Conservation (phyloP, 2,329 filamentous ascomycete genomes). For the Berkeleyomyces rouxiae region DNA sequence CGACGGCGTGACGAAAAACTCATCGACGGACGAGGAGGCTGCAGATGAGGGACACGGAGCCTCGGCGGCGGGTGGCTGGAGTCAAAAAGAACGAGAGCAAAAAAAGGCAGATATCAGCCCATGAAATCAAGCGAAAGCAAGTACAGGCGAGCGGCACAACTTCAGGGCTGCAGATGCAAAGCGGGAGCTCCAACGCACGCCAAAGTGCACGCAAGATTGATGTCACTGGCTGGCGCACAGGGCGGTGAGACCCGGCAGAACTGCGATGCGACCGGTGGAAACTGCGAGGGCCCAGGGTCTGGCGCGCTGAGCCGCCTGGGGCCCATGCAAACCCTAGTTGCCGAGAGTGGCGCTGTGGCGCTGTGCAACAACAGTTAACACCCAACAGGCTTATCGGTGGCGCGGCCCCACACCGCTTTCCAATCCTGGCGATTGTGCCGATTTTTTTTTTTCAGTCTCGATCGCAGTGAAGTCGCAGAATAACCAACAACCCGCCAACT, state of each 20-base stretch:
- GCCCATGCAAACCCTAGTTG: not conserved
- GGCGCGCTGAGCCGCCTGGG: not conserved
- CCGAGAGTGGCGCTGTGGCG: not conserved
- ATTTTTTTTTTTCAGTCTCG: conserved; percentile 18
- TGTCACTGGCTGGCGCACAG: conserved; percentile 6
- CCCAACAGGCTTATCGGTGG: conserved; percentile 7
- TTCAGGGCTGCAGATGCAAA: not conserved
- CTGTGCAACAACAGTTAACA: not conserved
- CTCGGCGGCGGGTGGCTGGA: not conserved
- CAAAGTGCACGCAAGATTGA: not conserved
- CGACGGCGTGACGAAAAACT: not conserved
- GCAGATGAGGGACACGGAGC: not conserved
- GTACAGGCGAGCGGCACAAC: not conserved
- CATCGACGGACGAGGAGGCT: no score
- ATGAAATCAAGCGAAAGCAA: not conserved
- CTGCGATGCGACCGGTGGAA: conserved; percentile 1
- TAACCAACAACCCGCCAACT: not conserved
- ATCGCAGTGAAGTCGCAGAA: conserved; percentile 1
- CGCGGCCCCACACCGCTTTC: conserved; percentile 9
- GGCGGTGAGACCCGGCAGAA: conserved; percentile 1
- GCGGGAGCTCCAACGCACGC: not conserved
- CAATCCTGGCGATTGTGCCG: conserved; percentile 10
- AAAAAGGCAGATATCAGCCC: not conserved
- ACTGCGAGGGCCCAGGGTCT: not conserved
- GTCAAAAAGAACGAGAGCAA: not conserved